phyloP scores from a whole-genome alignment of 371 early-diverging fungal species.

The Mucor irregularis region DNA sequence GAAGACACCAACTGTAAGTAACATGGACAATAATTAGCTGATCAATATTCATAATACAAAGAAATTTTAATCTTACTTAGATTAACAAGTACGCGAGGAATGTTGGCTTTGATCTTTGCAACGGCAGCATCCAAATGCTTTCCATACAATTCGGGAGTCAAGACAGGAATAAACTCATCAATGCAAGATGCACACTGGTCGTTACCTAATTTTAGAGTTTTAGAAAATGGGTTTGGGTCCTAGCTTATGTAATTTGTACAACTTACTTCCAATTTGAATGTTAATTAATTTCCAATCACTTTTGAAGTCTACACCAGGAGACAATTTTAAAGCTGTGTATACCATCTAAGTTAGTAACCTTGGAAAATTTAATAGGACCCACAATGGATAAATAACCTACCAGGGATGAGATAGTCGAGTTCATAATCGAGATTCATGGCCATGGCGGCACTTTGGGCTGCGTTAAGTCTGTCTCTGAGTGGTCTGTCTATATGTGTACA shows the following conservation, averaged over 20 bases:
- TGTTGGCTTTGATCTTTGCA: slow-evolving; percentile 28
- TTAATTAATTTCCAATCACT: slow-evolving; percentile 66
- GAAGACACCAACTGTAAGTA: slow-evolving; percentile 13
- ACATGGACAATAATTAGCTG: background rate
- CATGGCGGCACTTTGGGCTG: slow-evolving; percentile 32
- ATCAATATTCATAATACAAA: background rate
- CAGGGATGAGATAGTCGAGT: slow-evolving; percentile 33
- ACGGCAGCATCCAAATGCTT: slow-evolving; percentile 32
- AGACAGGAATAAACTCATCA: slow-evolving; percentile 5
- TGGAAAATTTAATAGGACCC: no score
- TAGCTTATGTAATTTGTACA: no score
- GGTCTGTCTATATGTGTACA: slow-evolving; percentile 37
- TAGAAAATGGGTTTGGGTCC: no score
- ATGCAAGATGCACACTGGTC: slow-evolving; percentile 63
- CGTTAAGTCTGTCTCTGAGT: slow-evolving; percentile 28
- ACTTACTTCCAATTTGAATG: slow-evolving; percentile 63
- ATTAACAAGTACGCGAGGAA: slow-evolving; percentile 38
- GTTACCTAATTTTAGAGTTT: slow-evolving; percentile 30
- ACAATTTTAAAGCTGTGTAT: slow-evolving; percentile 5
- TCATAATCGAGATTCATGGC: slow-evolving; percentile 28
- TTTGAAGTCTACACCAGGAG: slow-evolving; percentile 29
- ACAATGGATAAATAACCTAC: no score
- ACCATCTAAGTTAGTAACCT: no score
- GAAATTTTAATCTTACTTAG: slow-evolving; percentile 29
- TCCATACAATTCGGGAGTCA: slow-evolving; percentile 25